Conservation (phyloP, 768 basidiomycete genomes). For the Lactarius quietus region DNA sequence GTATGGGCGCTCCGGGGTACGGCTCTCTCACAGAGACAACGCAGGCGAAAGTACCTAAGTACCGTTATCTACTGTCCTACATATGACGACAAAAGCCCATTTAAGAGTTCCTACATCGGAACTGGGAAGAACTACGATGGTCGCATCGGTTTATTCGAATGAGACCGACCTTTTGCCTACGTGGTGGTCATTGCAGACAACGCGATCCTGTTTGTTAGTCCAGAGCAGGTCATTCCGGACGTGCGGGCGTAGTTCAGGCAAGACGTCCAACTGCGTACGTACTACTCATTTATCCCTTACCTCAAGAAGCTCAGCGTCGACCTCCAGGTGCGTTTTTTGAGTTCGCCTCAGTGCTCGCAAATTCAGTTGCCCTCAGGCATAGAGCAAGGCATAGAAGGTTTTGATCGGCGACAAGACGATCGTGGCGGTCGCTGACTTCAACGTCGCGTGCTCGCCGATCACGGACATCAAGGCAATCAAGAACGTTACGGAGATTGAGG, state of each 20-base stretch:
- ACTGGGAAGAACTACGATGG: no score
- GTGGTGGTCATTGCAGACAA: conserved; percentile 62
- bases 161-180: no score
- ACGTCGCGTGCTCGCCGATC: conserved; percentile 64
- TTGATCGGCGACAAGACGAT: conserved; percentile 75
- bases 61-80: no score
- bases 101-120: no score
- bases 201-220: conserved; percentile 67
- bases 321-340: conserved; percentile 23
- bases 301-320: conserved; percentile 47
- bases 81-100: no score
- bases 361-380: neutral
- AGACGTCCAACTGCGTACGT: conserved; percentile 64
- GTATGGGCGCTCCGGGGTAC: neutral
- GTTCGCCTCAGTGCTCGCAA: neutral
- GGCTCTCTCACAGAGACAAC: no score
- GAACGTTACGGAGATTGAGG: conserved; percentile 77
- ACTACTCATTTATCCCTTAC: conserved; percentile 62
- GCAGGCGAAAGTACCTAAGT: no score
- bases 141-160: no score
- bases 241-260: conserved; percentile 52
- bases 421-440: conserved; percentile 72
- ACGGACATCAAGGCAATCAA: conserved; percentile 80
- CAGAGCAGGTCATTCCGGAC: conserved; percentile 44
- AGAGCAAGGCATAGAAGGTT: conserved; percentile 67